These are phyloP conservation scores for Linnemannia schmuckeri DNA, from an alignment of 192 early-diverging fungal species.

Conservation along the genomic window DNA sequence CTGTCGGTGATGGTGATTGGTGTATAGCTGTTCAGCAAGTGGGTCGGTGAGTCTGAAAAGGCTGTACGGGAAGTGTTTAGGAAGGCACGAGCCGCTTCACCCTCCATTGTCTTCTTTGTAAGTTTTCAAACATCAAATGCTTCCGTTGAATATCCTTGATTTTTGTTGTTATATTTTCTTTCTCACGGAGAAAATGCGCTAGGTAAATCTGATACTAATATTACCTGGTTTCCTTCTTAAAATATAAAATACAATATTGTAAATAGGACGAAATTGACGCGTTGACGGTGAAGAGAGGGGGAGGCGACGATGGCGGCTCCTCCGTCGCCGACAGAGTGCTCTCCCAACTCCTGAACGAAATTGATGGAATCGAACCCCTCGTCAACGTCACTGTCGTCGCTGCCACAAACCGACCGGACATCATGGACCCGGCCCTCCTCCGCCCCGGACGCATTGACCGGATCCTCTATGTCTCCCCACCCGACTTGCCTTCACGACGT, in stretches of 20 bases:
- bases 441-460: conserved; percentile 96
- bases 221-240: neutral
- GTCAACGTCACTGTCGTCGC: conserved; percentile 97
- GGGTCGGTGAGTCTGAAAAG: conserved; percentile 99
- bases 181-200: no score
- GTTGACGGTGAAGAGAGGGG: conserved; percentile 85
- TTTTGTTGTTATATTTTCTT: neutral
- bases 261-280: conserved; percentile 97
- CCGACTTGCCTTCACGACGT: conserved; percentile 78
- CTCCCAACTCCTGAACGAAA: conserved; percentile 93
- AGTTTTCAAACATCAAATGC: conserved; percentile 28
- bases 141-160: no score
- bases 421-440: conserved; percentile 94
- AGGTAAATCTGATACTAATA: no score
- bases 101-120: conserved; percentile 98
- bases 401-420: conserved; percentile 97
- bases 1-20: no score
- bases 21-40: conserved; percentile 93
- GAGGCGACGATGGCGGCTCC: conserved; percentile 70
- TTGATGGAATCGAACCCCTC: conserved; percentile 96
- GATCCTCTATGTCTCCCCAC: conserved; percentile 94
- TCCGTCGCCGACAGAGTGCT: conserved; percentile 96
- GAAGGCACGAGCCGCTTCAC: conserved; percentile 93
- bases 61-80: conserved; percentile 94
- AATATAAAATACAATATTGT: conserved; percentile 2